Base-by-base conservation (phyloP, 345 rosid species). In the Linum trigynum region DNA sequence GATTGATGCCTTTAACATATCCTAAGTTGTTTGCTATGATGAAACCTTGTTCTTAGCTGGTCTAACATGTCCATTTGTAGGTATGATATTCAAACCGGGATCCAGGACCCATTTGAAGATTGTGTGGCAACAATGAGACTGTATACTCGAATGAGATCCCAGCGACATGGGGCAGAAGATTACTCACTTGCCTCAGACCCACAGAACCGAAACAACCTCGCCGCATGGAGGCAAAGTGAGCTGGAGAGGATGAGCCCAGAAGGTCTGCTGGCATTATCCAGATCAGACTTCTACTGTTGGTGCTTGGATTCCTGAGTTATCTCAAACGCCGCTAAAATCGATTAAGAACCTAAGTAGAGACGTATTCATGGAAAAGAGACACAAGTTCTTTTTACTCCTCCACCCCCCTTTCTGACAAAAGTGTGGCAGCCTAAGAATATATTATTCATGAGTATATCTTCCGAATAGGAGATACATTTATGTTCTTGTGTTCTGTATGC, bases 211-310 rank as follows among this genome's bases (percentile, higher is more conserved):
- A 84, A 86, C 71, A 89, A 85, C 66, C 83, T 83, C 6, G 86
- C 83, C 6, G 60, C 83, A 10, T 82, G 89, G 92, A 87, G 96
- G 83, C 98, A 89, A 70, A 78, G 39, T 55, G 96, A 92, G 69
- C 85, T 87, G 23, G 96, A 87, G 77, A 82, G 86, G 74, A 87
- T 92, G 92, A 73, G 63, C 72, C 95, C 98, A 1, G 79, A 87
- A 37, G 89, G 83, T 55, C 65, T 89, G 88, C 75, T 86, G n/a
- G 77, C 75, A 3, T 78, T 87, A 45, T 89, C 96, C 1, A 86
- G 86, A 68, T 87, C 97, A 4, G 97, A 92, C 64, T 89, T 83
- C 69, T 86, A 89, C 63, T 92, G 98, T 37, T 92, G 98, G 98
- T 92, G 97, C 75, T 67, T 92, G 75, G 97, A 92, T 68, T 81